Base-by-base conservation (phyloP, 2,329 filamentous ascomycete genomes). In the Ophiognomonia clavigignenti-juglandacearum region DNA sequence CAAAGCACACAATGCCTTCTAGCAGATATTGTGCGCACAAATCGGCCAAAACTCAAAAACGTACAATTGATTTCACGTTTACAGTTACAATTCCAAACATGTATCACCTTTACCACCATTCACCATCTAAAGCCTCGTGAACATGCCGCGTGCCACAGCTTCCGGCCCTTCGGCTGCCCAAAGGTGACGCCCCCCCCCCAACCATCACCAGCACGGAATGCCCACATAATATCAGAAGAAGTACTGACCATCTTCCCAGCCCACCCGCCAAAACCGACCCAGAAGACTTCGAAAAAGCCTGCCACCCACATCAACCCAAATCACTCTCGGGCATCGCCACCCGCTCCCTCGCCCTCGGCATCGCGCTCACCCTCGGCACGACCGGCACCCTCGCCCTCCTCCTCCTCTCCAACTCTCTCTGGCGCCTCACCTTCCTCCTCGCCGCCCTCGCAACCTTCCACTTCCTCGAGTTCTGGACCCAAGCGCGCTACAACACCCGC, bases 401-500 rank as follows among this genome's bases (percentile, higher is more conserved):
- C 9, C n/a, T 63, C 37, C 57, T 62, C 47, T 52, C 64, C 10
- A 71, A 67, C 24, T 71, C 76, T 19, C 65, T 78, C 47, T 85
- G 81, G 81, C 78, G 82, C 46, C 62, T 78, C 7, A 77, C 80
- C 26, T 81, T 84, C 62, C 92, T 92, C 69, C 59, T 85, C 41
- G 71, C 70, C 43, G 71, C 82, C 11, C 82, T 97, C 40, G 77
- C 83, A 20, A 57, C 85, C 24, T 97, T 97, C 70, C 93, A 98
- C 72, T 97, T 96, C 68, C 83, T 97, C 65, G 93, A 98, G 68
- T 98, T 91, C 73, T 95, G 83, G 75, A 88, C 84, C 27, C 96
- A 91, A 0, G 91, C 92, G 6, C 73, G 76, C 47, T 88, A 86
- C 69, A 97, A 97, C 66, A 88, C 88, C 0, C 74, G 77, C 11